phyloP scores from a whole-genome alignment of 163 green algal species.

The Chlorella variabilis region DNA sequence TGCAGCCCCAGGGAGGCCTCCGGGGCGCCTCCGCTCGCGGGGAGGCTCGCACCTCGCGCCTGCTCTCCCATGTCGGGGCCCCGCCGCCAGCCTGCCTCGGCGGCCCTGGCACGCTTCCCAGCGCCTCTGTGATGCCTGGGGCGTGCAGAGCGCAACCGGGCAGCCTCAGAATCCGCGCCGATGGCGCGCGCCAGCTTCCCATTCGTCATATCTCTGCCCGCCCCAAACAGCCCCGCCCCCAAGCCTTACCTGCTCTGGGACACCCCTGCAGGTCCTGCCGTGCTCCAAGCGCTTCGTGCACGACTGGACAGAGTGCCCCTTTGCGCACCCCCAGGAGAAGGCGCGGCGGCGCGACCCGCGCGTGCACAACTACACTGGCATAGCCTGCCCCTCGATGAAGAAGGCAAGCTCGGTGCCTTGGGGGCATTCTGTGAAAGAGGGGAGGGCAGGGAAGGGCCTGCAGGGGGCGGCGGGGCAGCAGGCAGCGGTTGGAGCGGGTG shows the following conservation, averaged over 20 bases:
- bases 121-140: neutral
- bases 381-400: constrained; percentile 87
- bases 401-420: constrained; percentile 43
- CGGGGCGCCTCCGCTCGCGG: neutral
- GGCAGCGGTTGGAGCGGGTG: no score
- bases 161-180: no score
- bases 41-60: neutral
- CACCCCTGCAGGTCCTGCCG: constrained; percentile 68
- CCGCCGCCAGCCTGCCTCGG: neutral
- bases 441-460: neutral
- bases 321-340: constrained; percentile 63
- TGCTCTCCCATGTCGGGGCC: no score
- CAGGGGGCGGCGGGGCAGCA: neutral
- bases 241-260: no score
- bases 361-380: constrained; percentile 74
- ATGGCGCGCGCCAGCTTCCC: no score
- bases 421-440: no score
- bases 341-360: constrained; percentile 76
- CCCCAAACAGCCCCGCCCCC: no score
- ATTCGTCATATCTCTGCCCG: no score
- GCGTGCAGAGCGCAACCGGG: no score
- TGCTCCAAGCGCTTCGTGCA: constrained; percentile 80
- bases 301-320: constrained; percentile 74
- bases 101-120: neutral
- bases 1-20: no score